These are phyloP conservation scores for Phytophthora brassicae DNA, from an alignment of 352 stramenopile species.

Conservation along the genomic window DNA sequence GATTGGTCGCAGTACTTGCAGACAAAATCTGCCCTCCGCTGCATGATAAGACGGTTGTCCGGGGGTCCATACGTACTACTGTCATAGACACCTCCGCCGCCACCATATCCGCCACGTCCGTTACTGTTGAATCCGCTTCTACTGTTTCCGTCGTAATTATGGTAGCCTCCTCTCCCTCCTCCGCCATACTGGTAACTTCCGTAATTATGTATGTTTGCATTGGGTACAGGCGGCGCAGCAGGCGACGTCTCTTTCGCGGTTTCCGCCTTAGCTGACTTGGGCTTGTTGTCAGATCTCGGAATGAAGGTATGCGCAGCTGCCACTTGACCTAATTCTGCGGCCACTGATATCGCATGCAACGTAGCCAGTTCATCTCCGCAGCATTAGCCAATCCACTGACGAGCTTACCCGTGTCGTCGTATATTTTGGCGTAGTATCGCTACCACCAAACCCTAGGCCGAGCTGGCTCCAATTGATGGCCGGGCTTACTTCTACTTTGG, in stretches of 20 bases:
- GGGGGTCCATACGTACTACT: neutral
- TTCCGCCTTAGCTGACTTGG: too few relatives aligned
- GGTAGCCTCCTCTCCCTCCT: too few relatives aligned
- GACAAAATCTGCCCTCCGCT: neutral
- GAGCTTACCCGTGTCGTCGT: neutral
- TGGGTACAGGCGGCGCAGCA: neutral
- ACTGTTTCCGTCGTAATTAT: too few relatives aligned
- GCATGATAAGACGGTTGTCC: neutral
- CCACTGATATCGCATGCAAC: neutral
- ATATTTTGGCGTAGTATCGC: neutral
- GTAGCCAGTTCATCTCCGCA: neutral
- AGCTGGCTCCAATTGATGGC: neutral
- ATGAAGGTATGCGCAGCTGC: neutral
- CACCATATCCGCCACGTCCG: too few relatives aligned
- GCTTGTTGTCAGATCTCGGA: too few relatives aligned
- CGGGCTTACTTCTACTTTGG: too few relatives aligned
- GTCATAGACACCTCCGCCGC: neutral
- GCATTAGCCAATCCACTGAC: neutral
- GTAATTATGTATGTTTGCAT: too few relatives aligned
- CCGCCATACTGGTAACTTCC: too few relatives aligned
- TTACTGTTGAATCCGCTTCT: too few relatives aligned
- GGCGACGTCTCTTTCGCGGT: too few relatives aligned
- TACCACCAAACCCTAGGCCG: neutral
- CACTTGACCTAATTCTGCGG: neutral
- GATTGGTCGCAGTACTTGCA: neutral